Conservation (phyloP, 2,329 filamentous ascomycete genomes). For the Aureobasidium sp. region DNA sequence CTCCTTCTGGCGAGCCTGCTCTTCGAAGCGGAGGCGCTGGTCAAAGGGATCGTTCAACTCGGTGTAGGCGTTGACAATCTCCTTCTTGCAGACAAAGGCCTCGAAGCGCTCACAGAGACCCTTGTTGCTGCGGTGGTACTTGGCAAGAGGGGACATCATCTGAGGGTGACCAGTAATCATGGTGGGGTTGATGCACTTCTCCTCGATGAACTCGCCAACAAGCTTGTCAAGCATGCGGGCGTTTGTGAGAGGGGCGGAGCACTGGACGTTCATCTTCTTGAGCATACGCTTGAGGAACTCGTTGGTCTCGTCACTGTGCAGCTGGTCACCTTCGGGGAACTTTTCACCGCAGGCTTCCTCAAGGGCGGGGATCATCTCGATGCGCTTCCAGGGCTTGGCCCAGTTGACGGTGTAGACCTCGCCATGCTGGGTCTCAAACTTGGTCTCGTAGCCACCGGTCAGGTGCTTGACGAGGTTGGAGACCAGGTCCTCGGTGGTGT, state of each 20-base stretch:
- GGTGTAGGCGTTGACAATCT: slow-evolving; percentile 94
- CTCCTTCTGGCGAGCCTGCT: slow-evolving; percentile 92
- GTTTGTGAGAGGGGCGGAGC: slow-evolving; percentile 84
- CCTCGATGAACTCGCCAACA: slow-evolving; percentile 84
- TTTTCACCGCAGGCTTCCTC: slow-evolving; percentile 87
- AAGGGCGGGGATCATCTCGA: slow-evolving; percentile 92
- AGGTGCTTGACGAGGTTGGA: slow-evolving; percentile 82
- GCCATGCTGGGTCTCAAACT: slow-evolving; percentile 77
- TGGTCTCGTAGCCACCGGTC: slow-evolving; percentile 77
- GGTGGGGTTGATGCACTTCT: slow-evolving; percentile 86
- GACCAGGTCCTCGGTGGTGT: slow-evolving; percentile 87
- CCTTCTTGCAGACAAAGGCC: slow-evolving; percentile 94
- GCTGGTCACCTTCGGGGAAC: slow-evolving; percentile 81
- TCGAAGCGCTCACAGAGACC: slow-evolving; percentile 96
- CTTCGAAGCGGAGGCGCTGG: slow-evolving; percentile 84
- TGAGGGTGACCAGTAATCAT: slow-evolving; percentile 76
- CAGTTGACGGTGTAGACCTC: slow-evolving; percentile 91
- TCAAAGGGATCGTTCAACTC: slow-evolving; percentile 97
- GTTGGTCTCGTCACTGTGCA: slow-evolving; percentile 84
- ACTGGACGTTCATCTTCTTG: slow-evolving; percentile 86
- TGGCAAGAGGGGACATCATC: slow-evolving; percentile 93
- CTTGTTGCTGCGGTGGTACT: slow-evolving; percentile 75
- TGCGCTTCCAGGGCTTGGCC: slow-evolving; percentile 85
- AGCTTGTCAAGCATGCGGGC: slow-evolving; percentile 95
- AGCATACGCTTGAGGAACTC: slow-evolving; percentile 78